phyloP scores from a whole-genome alignment of 2,329 filamentous ascomycete species.

The Arthrobotrys entomopaga region DNA sequence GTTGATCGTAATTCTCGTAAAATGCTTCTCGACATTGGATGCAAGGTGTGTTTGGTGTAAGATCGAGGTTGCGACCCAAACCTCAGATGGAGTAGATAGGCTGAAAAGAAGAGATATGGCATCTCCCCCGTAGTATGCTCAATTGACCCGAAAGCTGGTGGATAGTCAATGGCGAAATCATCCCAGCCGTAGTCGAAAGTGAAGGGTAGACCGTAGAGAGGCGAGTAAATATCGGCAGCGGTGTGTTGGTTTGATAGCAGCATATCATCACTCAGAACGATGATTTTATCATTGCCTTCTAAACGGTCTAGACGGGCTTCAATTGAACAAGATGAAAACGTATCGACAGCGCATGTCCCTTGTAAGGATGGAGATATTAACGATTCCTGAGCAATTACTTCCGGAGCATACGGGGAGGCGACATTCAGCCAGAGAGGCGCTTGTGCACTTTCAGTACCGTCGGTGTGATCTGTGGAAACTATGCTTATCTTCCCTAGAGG shows the following conservation, averaged over 20 bases:
- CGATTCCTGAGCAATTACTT: constrained; percentile 30
- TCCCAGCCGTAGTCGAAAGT: constrained; percentile 36
- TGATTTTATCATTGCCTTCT: constrained; percentile 25
- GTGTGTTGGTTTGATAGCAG: constrained; percentile 43
- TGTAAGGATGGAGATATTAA: constrained; percentile 12
- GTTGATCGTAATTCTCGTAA: constrained; percentile 40
- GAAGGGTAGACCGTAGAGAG: constrained; percentile 34
- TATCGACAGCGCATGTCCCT: constrained; percentile 20
- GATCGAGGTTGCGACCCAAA: constrained; percentile 40
- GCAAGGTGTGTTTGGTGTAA: constrained; percentile 44
- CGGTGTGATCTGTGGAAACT: constrained; percentile 22
- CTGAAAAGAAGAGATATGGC: constrained; percentile 41
- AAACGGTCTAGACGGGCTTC: constrained; percentile 43
- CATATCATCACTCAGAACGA: constrained; percentile 42
- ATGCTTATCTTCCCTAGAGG: constrained; percentile 37
- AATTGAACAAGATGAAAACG: constrained; percentile 45
- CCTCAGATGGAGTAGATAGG: constrained; percentile 36
- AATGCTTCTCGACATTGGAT: constrained; percentile 38
- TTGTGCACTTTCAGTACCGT: background rate
- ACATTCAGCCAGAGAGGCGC: constrained; percentile 32
- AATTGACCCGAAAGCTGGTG: constrained; percentile 36
- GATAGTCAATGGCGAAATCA: constrained; percentile 32
- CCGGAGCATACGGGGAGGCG: background rate
- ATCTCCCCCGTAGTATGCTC: constrained; percentile 32
- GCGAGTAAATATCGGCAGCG: constrained; percentile 34